Conservation (phyloP, 768 basidiomycete genomes). For the Suillus ampliporus region DNA sequence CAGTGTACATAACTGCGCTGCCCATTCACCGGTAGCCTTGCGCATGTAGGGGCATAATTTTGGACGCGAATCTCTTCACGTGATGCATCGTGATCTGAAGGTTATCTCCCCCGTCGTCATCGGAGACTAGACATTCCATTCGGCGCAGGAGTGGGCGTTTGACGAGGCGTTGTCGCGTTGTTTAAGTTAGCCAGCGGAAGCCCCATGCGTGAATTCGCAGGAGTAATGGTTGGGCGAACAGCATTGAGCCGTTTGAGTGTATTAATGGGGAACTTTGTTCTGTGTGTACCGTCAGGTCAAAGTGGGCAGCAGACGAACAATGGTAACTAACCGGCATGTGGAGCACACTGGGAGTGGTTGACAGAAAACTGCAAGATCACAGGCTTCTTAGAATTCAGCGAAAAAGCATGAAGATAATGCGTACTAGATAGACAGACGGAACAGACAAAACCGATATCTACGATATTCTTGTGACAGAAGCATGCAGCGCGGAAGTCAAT, state of each 20-base stretch:
- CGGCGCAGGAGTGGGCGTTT: slow-evolving; percentile 21
- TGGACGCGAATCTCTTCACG: not conserved
- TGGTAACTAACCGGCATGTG: slow-evolving; percentile 79
- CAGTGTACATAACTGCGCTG: slow-evolving; percentile 64
- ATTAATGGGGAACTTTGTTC: slow-evolving; percentile 95
- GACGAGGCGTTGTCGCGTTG: slow-evolving; percentile 34
- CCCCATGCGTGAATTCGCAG: slow-evolving; percentile 33
- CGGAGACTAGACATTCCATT: slow-evolving; percentile 22
- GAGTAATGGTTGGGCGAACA: slow-evolving; percentile 49
- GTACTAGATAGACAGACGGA: slow-evolving; percentile 97
- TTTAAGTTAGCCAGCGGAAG: slow-evolving; percentile 41
- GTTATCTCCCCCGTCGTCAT: slow-evolving; percentile 11
- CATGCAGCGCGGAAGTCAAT: slow-evolving; percentile 98
- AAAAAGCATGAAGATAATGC: slow-evolving; percentile 38
- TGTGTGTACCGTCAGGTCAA: slow-evolving; percentile 34
- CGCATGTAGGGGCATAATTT: not conserved
- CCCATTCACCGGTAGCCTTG: slow-evolving; percentile 34
- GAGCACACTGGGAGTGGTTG: slow-evolving; percentile 92
- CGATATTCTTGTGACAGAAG: slow-evolving; percentile 97
- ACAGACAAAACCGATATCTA: slow-evolving; percentile 97
- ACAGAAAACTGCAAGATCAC: slow-evolving; percentile 75
- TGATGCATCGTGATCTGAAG: not conserved
- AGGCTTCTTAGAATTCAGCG: slow-evolving; percentile 7
- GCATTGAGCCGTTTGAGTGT: slow-evolving; percentile 84
- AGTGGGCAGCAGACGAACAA: slow-evolving; percentile 12